Base-by-base conservation (phyloP, 768 basidiomycete genomes). In the Termitomyces sp. region DNA sequence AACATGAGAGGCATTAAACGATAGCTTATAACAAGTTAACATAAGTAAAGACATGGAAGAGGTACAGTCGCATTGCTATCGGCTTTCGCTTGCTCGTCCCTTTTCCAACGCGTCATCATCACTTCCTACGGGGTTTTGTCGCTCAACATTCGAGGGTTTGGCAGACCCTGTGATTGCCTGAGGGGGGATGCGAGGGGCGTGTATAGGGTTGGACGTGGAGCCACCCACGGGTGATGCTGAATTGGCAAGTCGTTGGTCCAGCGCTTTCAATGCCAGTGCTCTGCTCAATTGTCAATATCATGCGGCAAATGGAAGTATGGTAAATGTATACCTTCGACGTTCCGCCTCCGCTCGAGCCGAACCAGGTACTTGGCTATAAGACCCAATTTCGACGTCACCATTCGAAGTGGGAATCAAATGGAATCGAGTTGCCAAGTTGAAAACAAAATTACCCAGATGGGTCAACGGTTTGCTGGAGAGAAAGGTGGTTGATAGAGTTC, bases 291-390 rank as follows among this genome's bases (percentile, higher is more conserved):
- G 23, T 64, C 12, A 57, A 32, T 50, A 53, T 15, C 23, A 29
- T 36, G 16, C 20, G 7, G 22, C 6, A 33, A n/a, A 43, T 15
- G 16, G 35, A 49, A 36, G 25, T 22, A 15, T 33, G 23, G 18
- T n/a, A 35, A 15, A 38, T 25, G 39, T 51, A 68, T 58, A 94
- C 94, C 96, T 82, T 75, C 96, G 77, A 56, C 97, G 78, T 74
- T 99, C 97, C 18, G 97, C 97, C 72, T 99, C 97, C 20, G 97
- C 97, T 32, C 97, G 81, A 18, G 94, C 87, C 65, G 87, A 89
- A 13, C 92, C 94, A 33, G 94, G 93, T 44, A 90, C 77, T 62
- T 85, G 85, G 39, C 72, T 76, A 66, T 93, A 94, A 10, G 74
- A 74, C 13, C 85, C 90, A 56, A 79, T 77, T 66, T 94, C 93